Evolutionary conservation across 73 alveolate genomes (phyloP).

Genomic region (Paramecium tetraurelia): DNA sequence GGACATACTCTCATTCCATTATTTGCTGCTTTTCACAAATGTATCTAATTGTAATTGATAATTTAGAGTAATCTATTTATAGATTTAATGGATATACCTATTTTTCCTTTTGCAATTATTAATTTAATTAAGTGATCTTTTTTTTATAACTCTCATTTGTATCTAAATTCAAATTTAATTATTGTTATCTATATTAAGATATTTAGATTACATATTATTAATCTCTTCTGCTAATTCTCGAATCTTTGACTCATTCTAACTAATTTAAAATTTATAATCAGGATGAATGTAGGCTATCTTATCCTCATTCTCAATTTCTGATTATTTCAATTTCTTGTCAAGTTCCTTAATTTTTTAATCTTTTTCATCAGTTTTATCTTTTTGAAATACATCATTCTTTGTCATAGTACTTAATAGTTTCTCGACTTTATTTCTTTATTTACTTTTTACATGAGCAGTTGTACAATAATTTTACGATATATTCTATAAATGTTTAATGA

Average conservation of each 20-base stretch:
- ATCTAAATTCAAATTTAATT: background rate
- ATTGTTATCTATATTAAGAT: background rate
- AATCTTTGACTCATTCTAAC: background rate
- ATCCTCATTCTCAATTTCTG: background rate
- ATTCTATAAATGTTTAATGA: background rate
- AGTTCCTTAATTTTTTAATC: background rate
- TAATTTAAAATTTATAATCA: background rate
- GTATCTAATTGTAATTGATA: background rate
- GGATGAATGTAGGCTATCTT: background rate
- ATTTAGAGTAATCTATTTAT: background rate
- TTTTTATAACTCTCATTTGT: background rate
- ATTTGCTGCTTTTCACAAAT: background rate
- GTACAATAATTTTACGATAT: background rate
- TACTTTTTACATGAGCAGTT: background rate
- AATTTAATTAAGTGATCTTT: constrained; percentile 4
- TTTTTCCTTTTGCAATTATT: background rate
- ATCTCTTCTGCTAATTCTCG: background rate
- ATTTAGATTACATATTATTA: background rate
- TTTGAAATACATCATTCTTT: background rate
- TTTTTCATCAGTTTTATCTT: background rate
- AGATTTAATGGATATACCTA: background rate
- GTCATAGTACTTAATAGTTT: background rate
- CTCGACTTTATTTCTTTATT: background rate
- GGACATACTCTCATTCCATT: background rate
- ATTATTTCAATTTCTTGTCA: background rate